Percentiles rank a stretch among this genome's conserved stretches.
These are phyloP conservation scores for Hanseniaspora lachancei DNA, from an alignment of 805 yeast genomes.

Conservation along the genomic window DNA sequence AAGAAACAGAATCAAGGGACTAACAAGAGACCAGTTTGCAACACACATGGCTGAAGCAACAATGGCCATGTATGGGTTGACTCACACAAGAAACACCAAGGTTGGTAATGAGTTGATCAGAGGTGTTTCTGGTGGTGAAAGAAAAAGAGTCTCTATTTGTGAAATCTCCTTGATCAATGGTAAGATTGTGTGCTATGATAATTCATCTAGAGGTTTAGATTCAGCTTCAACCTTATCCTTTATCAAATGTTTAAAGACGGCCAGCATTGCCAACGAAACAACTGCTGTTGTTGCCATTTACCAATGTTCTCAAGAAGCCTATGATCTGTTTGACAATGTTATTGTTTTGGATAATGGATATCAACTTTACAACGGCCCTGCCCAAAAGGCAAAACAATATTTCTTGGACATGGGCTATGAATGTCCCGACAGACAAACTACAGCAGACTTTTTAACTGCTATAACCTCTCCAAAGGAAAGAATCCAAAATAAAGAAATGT, in stretches of 20 bases:
- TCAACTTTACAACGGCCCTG: conserved; percentile 42
- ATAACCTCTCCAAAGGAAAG: conserved; percentile 44
- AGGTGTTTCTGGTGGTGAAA: conserved; percentile 67
- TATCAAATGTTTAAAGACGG: conserved; percentile 39
- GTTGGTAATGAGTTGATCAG: conserved; percentile 56
- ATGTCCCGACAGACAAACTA: conserved; percentile 45
- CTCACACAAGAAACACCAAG: conserved; percentile 48
- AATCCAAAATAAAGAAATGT: conserved; percentile 31
- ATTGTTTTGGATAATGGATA: conserved; percentile 42
- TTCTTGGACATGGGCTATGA: conserved; percentile 44
- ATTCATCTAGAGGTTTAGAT: conserved; percentile 55
- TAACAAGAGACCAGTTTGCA: conserved; percentile 37
- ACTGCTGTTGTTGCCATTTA: conserved; percentile 51
- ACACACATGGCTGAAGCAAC: conserved; percentile 37
- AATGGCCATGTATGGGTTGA: conserved; percentile 40
- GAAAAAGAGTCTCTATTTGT: conserved; percentile 64
- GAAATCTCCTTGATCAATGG: conserved; percentile 44
- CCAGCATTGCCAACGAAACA: conserved; percentile 36
- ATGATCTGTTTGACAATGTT: conserved; percentile 42
- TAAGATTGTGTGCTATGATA: conserved; percentile 41
- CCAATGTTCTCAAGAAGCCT: conserved; percentile 45
- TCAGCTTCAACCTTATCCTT: conserved; percentile 50
- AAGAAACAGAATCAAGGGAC: conserved; percentile 39
- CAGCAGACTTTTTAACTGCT: conserved; percentile 47
- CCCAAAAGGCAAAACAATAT: conserved; percentile 34